These are phyloP conservation scores for Glycine latifolia DNA, from an alignment of 306 rosid genomes.

Conservation along the genomic window DNA sequence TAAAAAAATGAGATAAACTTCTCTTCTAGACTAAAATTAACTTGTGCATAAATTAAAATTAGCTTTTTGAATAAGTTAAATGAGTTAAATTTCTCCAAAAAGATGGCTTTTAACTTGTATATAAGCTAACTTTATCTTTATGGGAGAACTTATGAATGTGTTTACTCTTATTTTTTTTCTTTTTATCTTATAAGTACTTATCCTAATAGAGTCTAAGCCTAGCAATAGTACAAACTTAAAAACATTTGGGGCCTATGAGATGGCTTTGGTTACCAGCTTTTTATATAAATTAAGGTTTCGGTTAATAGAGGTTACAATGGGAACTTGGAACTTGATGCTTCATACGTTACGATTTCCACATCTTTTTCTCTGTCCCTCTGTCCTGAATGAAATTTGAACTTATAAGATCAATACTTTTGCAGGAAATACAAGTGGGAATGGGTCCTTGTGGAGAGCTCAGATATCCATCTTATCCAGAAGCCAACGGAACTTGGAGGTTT, in stretches of 20 bases:
- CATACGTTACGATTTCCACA: neutral
- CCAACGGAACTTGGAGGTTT: constrained; percentile 93
- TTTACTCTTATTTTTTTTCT: too few species aligned
- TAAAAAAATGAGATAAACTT: neutral
- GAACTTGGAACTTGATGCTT: neutral
- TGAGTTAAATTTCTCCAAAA: neutral
- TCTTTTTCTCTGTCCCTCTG: neutral
- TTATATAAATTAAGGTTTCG: neutral
- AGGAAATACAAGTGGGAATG: constrained; percentile 99
- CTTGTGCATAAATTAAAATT: too few species aligned
- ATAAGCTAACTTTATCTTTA: neutral
- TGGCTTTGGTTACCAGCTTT: neutral
- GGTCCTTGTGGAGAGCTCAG: constrained; percentile 99
- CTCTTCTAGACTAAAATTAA: too few species aligned
- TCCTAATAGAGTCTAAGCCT: too few species aligned
- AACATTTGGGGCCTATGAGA: too few species aligned
- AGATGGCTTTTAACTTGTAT: too few species aligned
- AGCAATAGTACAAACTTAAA: too few species aligned
- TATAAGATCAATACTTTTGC: constrained; percentile 45
- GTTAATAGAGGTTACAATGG: neutral
- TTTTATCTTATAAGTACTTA: too few species aligned
- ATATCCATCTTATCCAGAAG: constrained; percentile 96
- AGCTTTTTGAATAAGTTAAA: neutral
- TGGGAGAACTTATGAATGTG: too few species aligned
- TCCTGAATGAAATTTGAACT: constrained; percentile 36